A percentile compares a stretch with the other conserved stretches of the same genome.
phyloP scores from a whole-genome alignment of 306 rosid species.

The Phaseolus lunatus region DNA sequence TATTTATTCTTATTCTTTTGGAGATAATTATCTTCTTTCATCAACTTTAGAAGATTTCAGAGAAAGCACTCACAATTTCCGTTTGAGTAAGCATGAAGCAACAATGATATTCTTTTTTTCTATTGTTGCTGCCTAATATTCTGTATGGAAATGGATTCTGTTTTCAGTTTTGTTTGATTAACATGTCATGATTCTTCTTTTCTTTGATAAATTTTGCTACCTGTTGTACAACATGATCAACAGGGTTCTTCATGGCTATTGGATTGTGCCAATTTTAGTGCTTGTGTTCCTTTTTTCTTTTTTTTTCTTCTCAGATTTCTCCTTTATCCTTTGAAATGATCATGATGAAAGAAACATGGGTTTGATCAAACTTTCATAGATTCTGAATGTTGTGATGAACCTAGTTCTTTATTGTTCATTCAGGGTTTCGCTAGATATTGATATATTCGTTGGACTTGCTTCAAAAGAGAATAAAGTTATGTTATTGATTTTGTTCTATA shows the following conservation, averaged over 20 bases:
- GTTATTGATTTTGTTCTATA: not conserved
- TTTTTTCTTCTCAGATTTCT: slow-evolving; percentile 9
- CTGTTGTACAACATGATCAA: not conserved
- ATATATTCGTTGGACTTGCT: not conserved
- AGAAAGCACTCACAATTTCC: not conserved
- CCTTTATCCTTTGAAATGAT: not conserved
- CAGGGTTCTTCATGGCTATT: not conserved
- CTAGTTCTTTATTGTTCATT: not conserved
- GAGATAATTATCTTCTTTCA: not conserved
- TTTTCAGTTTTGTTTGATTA: slow-evolving; percentile 33
- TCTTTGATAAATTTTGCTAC: slow-evolving; percentile 24
- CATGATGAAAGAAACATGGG: not conserved
- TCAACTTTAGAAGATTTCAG: slow-evolving; percentile 20
- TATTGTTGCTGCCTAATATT: not conserved
- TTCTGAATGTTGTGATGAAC: slow-evolving; percentile 12
- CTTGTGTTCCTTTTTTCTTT: not conserved
- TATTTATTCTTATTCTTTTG: not conserved
- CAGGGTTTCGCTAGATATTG: not conserved
- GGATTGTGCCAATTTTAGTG: slow-evolving; percentile 2
- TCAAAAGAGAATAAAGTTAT: slow-evolving; percentile 5
- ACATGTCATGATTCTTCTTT: slow-evolving; percentile 17
- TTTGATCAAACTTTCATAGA: slow-evolving; percentile 32
- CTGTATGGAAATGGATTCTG: not conserved
- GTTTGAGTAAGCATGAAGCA: slow-evolving; percentile 44
- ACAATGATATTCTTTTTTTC: not conserved